Percentiles rank a stretch among this genome's conserved stretches.
These are phyloP conservation scores for Cenchrus americanus DNA, from an alignment of 176 grass and related monocot genomes.

Conservation along the genomic window DNA sequence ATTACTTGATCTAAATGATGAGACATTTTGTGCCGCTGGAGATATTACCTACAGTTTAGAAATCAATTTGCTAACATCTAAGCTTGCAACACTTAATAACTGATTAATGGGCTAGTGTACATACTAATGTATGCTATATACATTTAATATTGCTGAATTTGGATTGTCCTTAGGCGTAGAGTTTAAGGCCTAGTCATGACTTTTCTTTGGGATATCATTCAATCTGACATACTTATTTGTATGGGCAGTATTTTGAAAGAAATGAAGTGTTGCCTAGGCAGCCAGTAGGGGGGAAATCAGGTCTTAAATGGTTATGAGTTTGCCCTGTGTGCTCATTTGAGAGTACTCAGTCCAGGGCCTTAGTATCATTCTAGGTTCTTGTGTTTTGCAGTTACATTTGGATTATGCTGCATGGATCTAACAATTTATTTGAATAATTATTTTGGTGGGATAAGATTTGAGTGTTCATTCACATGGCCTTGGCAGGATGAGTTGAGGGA, in stretches of 20 bases:
- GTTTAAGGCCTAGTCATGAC: background rate
- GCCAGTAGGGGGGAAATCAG: background rate
- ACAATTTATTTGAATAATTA: background rate
- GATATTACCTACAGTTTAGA: background rate
- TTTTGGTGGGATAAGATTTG: slow-evolving; percentile 29
- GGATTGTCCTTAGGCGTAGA: background rate
- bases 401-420: background rate
- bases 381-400: background rate
- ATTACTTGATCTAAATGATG: background rate
- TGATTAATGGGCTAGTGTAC: background rate
- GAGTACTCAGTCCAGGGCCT: background rate
- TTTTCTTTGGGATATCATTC: background rate
- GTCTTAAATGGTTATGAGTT: background rate
- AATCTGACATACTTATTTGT: background rate
- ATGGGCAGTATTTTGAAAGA: background rate
- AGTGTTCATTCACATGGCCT: slow-evolving; percentile 21
- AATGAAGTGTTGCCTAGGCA: background rate
- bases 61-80: background rate
- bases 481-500: slow-evolving; percentile 82
- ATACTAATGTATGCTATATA: background rate
- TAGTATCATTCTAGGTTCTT: background rate
- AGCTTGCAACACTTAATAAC: background rate
- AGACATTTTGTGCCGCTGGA: background rate
- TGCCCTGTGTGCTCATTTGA: background rate
- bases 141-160: background rate